These are phyloP conservation scores for Xylariales sp. DNA, from an alignment of 2,329 filamentous ascomycete genomes.

Conservation along the genomic window DNA sequence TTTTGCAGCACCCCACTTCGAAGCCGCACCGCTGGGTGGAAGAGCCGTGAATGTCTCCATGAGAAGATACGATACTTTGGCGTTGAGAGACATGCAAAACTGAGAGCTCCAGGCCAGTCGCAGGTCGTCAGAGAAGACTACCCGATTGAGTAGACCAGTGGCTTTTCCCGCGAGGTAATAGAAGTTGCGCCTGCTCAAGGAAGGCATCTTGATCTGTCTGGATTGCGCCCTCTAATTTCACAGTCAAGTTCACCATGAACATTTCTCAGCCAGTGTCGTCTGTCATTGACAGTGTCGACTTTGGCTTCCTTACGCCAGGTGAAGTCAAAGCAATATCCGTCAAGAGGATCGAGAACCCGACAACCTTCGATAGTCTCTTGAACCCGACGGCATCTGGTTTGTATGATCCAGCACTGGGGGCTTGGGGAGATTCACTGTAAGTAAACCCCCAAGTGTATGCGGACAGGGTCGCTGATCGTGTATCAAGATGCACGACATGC, in stretches of 20 bases:
- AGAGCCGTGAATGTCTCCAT: background rate
- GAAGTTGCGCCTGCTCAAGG: too few species aligned
- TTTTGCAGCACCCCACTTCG: slow-evolving; percentile 8
- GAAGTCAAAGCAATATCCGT: slow-evolving; percentile 90
- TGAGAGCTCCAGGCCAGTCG: slow-evolving; percentile 9
- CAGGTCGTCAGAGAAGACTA: slow-evolving; percentile 5
- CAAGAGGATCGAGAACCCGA: slow-evolving; percentile 87
- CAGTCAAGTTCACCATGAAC: slow-evolving; percentile 59
- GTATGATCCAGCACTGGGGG: slow-evolving; percentile 87
- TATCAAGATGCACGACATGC: slow-evolving; percentile 79
- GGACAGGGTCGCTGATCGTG: background rate
- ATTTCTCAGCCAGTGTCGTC: slow-evolving; percentile 79
- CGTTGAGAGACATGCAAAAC: slow-evolving; percentile 7
- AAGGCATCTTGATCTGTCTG: too few species aligned
- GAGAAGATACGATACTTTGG: background rate
- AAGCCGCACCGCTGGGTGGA: background rate
- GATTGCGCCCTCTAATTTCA: too few species aligned
- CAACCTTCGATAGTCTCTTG: slow-evolving; percentile 87
- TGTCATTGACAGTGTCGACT: slow-evolving; percentile 81
- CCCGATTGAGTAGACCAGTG: background rate
- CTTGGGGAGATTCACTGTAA: slow-evolving; percentile 81
- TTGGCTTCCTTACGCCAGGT: slow-evolving; percentile 73
- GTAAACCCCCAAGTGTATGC: slow-evolving; percentile 26
- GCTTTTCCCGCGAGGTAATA: too few species aligned
- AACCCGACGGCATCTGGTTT: slow-evolving; percentile 87